Conservation (phyloP, 1,284 basidiomycete species). For the Microbotryum intermedium region DNA sequence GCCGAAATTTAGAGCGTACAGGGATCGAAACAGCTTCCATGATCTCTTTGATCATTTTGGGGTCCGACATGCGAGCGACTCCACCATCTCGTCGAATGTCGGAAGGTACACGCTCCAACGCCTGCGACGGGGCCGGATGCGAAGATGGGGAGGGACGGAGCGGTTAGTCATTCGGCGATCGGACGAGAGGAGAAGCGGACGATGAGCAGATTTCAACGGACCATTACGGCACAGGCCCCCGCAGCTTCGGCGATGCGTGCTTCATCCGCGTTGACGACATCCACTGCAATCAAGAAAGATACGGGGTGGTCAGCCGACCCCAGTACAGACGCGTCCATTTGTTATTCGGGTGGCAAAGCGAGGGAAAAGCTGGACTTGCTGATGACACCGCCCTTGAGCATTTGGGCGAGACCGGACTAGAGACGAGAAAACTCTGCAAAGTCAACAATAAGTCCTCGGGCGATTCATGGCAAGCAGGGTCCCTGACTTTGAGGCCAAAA, state of each 20-base stretch:
- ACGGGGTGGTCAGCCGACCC: not conserved
- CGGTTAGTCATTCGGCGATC: not conserved
- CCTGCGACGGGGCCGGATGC: slow-evolving; percentile 20
- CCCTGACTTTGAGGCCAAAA: slow-evolving; percentile 30
- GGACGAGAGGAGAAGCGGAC: slow-evolving; percentile 39
- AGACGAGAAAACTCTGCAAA: too few species aligned
- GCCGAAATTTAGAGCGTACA: slow-evolving; percentile 33
- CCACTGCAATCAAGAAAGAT: slow-evolving; percentile 17
- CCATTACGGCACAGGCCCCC: slow-evolving; percentile 97
- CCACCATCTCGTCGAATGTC: slow-evolving; percentile 86
- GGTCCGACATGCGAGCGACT: slow-evolving; percentile 70
- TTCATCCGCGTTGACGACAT: slow-evolving; percentile 64
- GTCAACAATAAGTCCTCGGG: too few species aligned
- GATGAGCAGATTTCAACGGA: slow-evolving; percentile 35
- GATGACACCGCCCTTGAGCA: slow-evolving; percentile 91
- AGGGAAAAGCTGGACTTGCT: slow-evolving; percentile 8
- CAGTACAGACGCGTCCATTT: slow-evolving; percentile 45
- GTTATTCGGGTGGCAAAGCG: not conserved
- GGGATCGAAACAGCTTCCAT: slow-evolving; percentile 76
- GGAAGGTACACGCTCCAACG: slow-evolving; percentile 78
- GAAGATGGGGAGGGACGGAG: not conserved
- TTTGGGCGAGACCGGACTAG: slow-evolving; percentile 60
- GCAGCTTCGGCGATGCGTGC: slow-evolving; percentile 96
- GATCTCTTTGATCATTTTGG: slow-evolving; percentile 88
- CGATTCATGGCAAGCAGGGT: not conserved